phyloP scores from a whole-genome alignment of 257 asterid genomes.

The Gentiana dahurica region DNA sequence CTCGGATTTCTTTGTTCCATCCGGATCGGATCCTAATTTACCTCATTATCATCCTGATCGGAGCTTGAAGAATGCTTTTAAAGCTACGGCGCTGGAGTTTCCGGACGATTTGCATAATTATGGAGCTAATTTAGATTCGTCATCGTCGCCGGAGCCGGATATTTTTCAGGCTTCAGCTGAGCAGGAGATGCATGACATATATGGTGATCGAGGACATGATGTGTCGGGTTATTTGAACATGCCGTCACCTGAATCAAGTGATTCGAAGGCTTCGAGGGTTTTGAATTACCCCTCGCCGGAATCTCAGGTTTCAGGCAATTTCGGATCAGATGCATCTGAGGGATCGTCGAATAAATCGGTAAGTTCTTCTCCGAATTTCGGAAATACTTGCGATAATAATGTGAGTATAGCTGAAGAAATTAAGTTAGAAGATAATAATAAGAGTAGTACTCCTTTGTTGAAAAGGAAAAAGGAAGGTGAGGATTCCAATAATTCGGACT shows the following conservation, averaged over 20 bases:
- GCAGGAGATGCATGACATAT: constrained; percentile 28
- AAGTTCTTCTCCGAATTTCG: constrained; percentile 49
- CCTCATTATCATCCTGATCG: constrained; percentile 7
- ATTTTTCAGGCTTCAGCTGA: constrained; percentile 36
- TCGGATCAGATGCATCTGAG: constrained; percentile 41
- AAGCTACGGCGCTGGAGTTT: constrained; percentile 40
- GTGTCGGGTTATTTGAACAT: constrained; percentile 47
- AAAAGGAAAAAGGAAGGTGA: constrained; percentile 62
- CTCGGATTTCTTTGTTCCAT: constrained; percentile 9
- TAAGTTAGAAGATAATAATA: constrained; percentile 36
- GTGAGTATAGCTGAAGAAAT: constrained; percentile 46
- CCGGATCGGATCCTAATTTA: constrained; percentile 19
- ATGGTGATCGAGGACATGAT: constrained; percentile 26
- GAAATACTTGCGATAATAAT: constrained; percentile 25
- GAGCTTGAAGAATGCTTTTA: constrained; percentile 27
- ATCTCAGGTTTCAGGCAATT: constrained; percentile 51
- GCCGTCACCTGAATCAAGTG: constrained; percentile 79
- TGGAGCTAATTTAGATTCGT: constrained; percentile 6
- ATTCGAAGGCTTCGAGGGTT: constrained; percentile 45
- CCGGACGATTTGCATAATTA: constrained; percentile 25
- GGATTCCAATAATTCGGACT: constrained; percentile 27
- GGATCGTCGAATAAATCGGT: constrained; percentile 49
- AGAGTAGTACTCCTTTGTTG: constrained; percentile 24
- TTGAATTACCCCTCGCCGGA: constrained; percentile 57
- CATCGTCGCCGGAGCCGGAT: constrained; percentile 19